Evolutionary conservation across 1,139 yeast genomes (phyloP), one percentile per base, ranked within the genome.

Genomic region (Candida pseudoviswanathii): DNA sequence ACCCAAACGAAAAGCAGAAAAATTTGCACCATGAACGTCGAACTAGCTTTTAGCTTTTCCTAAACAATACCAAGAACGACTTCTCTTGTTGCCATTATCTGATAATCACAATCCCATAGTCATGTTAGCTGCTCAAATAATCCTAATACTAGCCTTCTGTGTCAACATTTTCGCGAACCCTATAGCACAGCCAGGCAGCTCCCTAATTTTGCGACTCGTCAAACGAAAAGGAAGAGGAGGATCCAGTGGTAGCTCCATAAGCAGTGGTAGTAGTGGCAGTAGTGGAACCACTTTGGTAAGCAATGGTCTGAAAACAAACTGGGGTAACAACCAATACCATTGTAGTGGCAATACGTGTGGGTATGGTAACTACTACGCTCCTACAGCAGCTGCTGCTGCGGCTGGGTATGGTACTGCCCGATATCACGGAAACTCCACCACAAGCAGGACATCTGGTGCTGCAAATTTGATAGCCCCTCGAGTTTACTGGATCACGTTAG

Each of bases 391-490:
- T 5, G 54, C 55, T 1, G 55, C 55, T 6, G 52, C 51, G 5
- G 55, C 54, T 5, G 55, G 55, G 2, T 53, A 51, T 45, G 55
- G 52, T 16, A 47, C 54, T 38, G 50, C 54, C 10, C 43, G 53
- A 42, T 51, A 51, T 45, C 53, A 50, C 39, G 29, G 29, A 26
- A 26, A 36, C 22, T 22, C 34, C 5, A 40, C 46, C 6, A 31
- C 46, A 10, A 38, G 8, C 5, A 21, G 5, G 11, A 29, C 30
- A 11, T 37, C 39, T 25, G 38, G 30, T 3, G 37, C 24, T 8
- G 5, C 30, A 2, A 27, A 39, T 16, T 10, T 32, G 31, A 24
- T 27, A 9, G 7, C 6, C n/a, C 38, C n/a, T 41, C 4, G 22
- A 24, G 8, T 7, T 31, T 41, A 41, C 11, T 31, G 24, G 38